These are phyloP conservation scores for Dysphania ambrosioides DNA, from an alignment of 148 eudicot genomes.

Conservation along the genomic window DNA sequence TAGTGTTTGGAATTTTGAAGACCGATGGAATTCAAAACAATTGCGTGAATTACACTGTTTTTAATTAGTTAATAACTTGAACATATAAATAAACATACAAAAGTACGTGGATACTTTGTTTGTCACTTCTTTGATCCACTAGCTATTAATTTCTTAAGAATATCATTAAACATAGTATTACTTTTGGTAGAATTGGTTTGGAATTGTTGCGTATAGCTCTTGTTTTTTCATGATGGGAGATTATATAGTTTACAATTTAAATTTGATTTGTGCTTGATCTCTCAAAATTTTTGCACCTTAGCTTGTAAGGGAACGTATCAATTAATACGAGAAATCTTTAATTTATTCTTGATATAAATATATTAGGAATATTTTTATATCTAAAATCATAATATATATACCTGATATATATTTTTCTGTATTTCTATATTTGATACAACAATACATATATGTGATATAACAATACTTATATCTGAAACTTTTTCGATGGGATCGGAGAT, in stretches of 20 bases:
- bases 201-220: conserved; percentile 6
- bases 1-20: conserved; percentile 3
- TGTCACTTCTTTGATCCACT: background rate
- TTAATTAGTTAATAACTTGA: conserved; percentile 12
- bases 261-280: background rate
- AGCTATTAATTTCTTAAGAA: background rate
- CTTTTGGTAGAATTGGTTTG: conserved; percentile 16
- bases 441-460: too few species aligned
- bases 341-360: too few species aligned
- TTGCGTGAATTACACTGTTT: conserved; percentile 7
- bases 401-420: too few species aligned
- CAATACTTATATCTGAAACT: too few species aligned
- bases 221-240: background rate
- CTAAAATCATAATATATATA: too few species aligned
- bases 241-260: background rate
- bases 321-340: too few species aligned
- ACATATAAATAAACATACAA: background rate
- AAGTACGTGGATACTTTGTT: background rate
- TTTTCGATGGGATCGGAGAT: too few species aligned
- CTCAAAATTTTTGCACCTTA: background rate
- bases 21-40: background rate
- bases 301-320: background rate
- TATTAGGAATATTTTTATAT: too few species aligned
- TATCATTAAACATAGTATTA: background rate
- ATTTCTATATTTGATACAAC: too few species aligned